phyloP scores from a whole-genome alignment of 768 basidiomycete species.

The Podaxis mareebaensis region DNA sequence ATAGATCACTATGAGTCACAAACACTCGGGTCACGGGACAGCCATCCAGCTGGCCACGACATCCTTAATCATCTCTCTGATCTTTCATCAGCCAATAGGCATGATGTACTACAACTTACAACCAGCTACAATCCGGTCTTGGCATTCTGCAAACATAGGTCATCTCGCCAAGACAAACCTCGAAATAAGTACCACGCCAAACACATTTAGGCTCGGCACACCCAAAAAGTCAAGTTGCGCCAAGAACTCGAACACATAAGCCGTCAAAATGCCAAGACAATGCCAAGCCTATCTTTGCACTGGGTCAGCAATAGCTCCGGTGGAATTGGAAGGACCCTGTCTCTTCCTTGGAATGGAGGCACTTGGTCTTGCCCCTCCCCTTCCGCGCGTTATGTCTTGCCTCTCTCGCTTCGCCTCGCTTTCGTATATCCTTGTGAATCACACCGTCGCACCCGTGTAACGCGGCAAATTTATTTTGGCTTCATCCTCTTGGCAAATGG shows the following conservation, averaged over 20 bases:
- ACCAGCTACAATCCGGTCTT: not conserved
- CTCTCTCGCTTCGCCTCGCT: not conserved
- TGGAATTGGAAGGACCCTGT: not conserved
- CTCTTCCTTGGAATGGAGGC: not conserved
- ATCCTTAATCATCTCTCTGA: not conserved
- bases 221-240: not conserved
- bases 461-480: not conserved
- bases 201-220: constrained; percentile 16
- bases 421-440: not conserved
- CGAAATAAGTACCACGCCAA: constrained; percentile 23
- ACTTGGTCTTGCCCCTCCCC: not conserved
- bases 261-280: not conserved
- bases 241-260: constrained; percentile 1
- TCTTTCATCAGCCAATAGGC: not conserved
- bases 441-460: not conserved
- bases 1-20: no score
- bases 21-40: not conserved
- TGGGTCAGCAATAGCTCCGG: not conserved
- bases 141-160: constrained; percentile 16
- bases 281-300: constrained; percentile 14
- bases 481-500: not conserved
- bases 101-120: not conserved
- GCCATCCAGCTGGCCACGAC: not conserved
- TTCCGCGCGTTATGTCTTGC: not conserved
- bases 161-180: constrained; percentile 18